Base-by-base conservation (phyloP, 2,329 filamentous ascomycete genomes). In the Sporothrix phasma region DNA sequence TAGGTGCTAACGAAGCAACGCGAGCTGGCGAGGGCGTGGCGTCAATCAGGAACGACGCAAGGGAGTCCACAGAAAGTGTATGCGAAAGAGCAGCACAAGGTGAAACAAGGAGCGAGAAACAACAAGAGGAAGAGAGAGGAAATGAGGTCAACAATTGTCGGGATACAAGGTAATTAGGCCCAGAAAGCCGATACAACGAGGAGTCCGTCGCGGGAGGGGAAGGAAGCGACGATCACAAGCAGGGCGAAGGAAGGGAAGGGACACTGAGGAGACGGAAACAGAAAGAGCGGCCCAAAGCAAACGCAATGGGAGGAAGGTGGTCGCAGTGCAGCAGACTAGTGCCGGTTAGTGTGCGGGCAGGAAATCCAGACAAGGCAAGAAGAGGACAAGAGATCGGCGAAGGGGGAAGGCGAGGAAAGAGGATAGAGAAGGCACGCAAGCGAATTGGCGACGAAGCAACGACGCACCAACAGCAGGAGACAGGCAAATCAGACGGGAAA, bases 401-500 rank as follows among this genome's bases (percentile, higher is more conserved):
- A n/a, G 17, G 5, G 2, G 17, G 1, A 43, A 49, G 15, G 24
- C 13, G 46, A 47, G 47, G 60, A 45, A 53, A 54, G 46, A 45
- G 41, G 4, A 19, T 10, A 5, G n/a, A n/a, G 31, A 22, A 17
- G 54, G 19, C 10, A 59, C 31, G 37, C 19, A 29, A 41, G 17
- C 39, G n/a, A 3, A 17, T 17, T n/a, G 39, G 39, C 8, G 15
- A 43, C 15, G 15, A 56, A 46, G 53, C 19, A 31, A 26, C 22
- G 45, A 62, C 31, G 29, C 26, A 49, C 19, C 29, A 15, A 26
- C 34, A 24, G 41, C 41, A 26, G n/a, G n/a, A 5, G 34, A 34
- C 34, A 62, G 60, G 47, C 46, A 62, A 53, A 53, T 62, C 47
- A 62, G 61, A 54, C 47, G 61, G 47, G n/a, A n/a, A 54, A 62